Base-by-base conservation (phyloP, 805 yeast species). In the Sugiyamaella americana region DNA sequence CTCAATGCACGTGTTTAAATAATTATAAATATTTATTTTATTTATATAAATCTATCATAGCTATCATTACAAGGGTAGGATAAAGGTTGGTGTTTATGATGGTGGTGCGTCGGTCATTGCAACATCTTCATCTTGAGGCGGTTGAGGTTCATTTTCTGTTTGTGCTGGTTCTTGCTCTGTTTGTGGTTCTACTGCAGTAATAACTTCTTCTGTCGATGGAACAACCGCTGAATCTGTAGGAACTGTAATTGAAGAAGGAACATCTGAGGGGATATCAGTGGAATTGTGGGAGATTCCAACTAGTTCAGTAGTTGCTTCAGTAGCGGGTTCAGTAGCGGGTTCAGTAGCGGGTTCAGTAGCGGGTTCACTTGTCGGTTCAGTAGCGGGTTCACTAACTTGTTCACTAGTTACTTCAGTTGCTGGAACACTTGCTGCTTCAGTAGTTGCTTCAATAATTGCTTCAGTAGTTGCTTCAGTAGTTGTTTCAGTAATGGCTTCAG, bases 391-490 rank as follows among this genome's bases (percentile, higher is more conserved):
- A 29, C 34, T 29, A 13, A 19, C 3, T 16, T 21, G 18, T 4
- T 44, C 38, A 17, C 16, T 40, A 20, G 42, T 35, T 21, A 32
- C 49, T 13, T 24, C 49, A 5, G 34, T 17, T 4, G 19, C 46
- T 10, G 11, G 32, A 18, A n/a, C n/a, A 20, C 8, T 38, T 5
- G 11, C 45, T 41, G 18, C 42, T 23, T 18, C 24, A 17, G 13
- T 32, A 13, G 44, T 20, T 32, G 26, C 36, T 17, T 39, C 42
- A 13, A 10, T 10, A 39, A 20, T 16, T 8, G 16, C 34, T 29
- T 29, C n/a, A 39, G 13, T 19, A 10, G 20, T 45, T 5, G 21
- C 48, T 4, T 43, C 23, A 43, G 29, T n/a, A 11, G 11, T 29
- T 11, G n/a, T 29, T 29, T 29, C 34, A 29, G 34, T n/a, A 29